phyloP scores from a whole-genome alignment of 192 early-diverging fungal genomes.

The Diversispora eburnea region DNA sequence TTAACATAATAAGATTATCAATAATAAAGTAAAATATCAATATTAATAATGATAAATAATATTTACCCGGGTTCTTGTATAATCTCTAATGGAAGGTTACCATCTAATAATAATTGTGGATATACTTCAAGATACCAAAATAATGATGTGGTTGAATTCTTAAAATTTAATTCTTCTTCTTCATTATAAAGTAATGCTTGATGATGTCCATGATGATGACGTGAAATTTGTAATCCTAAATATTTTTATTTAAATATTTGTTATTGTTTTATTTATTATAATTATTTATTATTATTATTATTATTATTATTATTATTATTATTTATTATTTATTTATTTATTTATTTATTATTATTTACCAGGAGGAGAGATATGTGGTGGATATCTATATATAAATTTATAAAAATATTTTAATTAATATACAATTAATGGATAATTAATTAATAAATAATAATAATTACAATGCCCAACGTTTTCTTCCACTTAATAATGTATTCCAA shows the following conservation, averaged over 20 bases:
- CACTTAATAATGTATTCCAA: constrained; percentile 46
- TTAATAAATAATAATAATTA: constrained; percentile 27
- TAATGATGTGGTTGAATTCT: constrained; percentile 32
- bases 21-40: background rate
- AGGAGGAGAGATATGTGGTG: constrained; percentile 37
- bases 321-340: too few species aligned
- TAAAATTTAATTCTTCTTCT: background rate
- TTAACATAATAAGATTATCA: background rate
- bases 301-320: too few species aligned
- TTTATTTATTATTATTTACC: constrained; percentile 19
- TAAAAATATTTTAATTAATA: constrained; percentile 15
- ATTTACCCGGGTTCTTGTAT: constrained; percentile 43
- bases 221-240: constrained; percentile 6
- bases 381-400: constrained; percentile 31
- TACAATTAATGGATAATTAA: too few species aligned
- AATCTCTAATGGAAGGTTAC: constrained; percentile 36
- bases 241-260: background rate
- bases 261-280: background rate
- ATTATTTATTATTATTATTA: background rate
- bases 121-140: constrained; percentile 51
- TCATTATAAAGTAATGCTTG: background rate
- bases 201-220: background rate
- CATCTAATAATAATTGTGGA: constrained; percentile 34
- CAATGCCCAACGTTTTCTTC: constrained; percentile 52
- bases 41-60: background rate